Evolutionary conservation across 2,329 filamentous ascomycete genomes (phyloP), one percentile per base, ranked within the genome.

Genomic region (Aspergillus caelatus): DNA sequence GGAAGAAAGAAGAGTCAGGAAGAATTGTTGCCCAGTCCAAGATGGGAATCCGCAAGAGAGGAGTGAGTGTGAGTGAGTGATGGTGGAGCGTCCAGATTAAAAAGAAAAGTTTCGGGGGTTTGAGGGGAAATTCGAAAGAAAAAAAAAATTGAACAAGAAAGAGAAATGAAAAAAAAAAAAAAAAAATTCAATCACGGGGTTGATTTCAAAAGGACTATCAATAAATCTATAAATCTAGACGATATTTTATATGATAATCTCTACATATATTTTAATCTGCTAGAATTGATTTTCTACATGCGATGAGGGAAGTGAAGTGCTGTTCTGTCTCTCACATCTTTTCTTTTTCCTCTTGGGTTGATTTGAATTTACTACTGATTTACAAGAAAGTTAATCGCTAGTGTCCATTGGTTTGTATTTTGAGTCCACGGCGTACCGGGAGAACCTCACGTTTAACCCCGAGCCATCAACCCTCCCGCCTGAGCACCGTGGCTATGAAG

Each of bases 81-180:
- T 72, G 71, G 73, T 70, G 70, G 72, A 74, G 71, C 26, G 26
- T 71, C 69, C 68, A 68, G 68, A 68, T 70, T 67, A 66, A 69
- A 52, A 68, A 70, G 63, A 67, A 69, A 69, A 68, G 64, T 65
- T 67, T 67, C 65, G 62, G 26, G 48, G 48, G 39, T 60, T 63
- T 62, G 62, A 63, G 57, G 64, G 61, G 58, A 69, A 68, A 64
- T 46, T 56, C 61, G 67, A 66, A 52, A 11, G 26, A 26, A 28
- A 50, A 50, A 50, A 23, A 36, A 36, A 36, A 52, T 30, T 30
- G 16, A 52, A 32, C 32, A 52, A 52, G 19, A 32, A 32, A 52
- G 19, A 52, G 26, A 32, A n/a, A 34, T 34, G n/a, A 21, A 53
- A 32, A 53, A 53, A n/a, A 34, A 53, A 34, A 21, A 53, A 32